Conservation (phyloP, 129 eudicot genomes). For the Sambucus nigra region DNA sequence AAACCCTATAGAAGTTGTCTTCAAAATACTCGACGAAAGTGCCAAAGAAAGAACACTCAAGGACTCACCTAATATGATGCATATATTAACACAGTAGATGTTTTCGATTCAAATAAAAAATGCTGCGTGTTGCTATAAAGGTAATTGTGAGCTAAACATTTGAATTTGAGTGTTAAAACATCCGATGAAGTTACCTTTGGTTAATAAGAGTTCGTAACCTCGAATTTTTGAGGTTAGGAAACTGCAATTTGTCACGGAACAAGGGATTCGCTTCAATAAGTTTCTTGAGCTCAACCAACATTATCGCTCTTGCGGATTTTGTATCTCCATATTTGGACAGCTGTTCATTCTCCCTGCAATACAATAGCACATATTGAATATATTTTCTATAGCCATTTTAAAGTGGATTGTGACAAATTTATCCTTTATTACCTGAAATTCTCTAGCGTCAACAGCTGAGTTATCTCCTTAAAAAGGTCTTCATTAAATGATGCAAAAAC, state of each 20-base stretch:
- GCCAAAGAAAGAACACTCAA: background rate
- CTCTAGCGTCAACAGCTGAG: constrained; percentile 72
- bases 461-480: constrained; percentile 84
- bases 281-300: constrained; percentile 89
- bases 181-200: constrained; percentile 46
- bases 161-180: background rate
- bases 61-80: background rate
- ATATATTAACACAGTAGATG: background rate
- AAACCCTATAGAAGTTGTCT: too few relatives aligned
- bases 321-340: constrained; percentile 90
- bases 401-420: background rate
- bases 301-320: constrained; percentile 77
- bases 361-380: background rate
- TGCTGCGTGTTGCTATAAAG: background rate
- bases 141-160: background rate
- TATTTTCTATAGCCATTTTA: background rate
- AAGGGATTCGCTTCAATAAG: constrained; percentile 89
- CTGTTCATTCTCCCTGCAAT: constrained; percentile 75
- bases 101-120: background rate
- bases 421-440: constrained; percentile 59
- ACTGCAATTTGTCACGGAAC: constrained; percentile 81
- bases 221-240: constrained; percentile 77
- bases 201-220: constrained; percentile 78
- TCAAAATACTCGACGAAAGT: background rate
- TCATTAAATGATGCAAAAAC: constrained; percentile 91